Conservation (phyloP, 441 rosid genomes). For the Populus hybrid region DNA sequence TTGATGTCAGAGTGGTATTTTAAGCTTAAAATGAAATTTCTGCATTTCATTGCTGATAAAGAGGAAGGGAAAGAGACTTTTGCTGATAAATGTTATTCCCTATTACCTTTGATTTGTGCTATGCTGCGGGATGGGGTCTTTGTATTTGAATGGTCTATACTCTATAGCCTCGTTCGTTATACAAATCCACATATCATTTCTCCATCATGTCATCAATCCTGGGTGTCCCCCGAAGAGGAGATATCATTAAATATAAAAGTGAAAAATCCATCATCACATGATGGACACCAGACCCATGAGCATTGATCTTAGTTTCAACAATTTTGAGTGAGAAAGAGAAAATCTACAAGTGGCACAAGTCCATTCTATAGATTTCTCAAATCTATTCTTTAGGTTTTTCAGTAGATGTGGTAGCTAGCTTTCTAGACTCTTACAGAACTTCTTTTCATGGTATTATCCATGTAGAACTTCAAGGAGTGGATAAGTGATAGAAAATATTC, state of each 20-base stretch:
- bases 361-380: too few relatives aligned
- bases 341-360: neutral
- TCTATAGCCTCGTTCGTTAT: neutral
- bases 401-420: neutral
- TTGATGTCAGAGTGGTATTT: neutral
- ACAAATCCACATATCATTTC: conserved; percentile 15
- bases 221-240: conserved; percentile 30
- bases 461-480: neutral
- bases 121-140: neutral
- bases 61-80: neutral
- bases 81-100: neutral
- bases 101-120: neutral
- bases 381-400: conserved; percentile 9
- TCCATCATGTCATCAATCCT: conserved; percentile 24
- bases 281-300: neutral
- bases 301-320: neutral
- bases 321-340: neutral
- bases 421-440: neutral
- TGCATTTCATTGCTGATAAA: conserved; percentile 12
- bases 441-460: neutral
- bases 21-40: conserved; percentile 19
- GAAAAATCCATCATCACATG: conserved; percentile 19
- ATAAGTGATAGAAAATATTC: too few relatives aligned
- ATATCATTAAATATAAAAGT: conserved; percentile 19
- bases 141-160: conserved; percentile 10